Conservation (phyloP, 73 alveolate species). For the Stentor roeselii region DNA sequence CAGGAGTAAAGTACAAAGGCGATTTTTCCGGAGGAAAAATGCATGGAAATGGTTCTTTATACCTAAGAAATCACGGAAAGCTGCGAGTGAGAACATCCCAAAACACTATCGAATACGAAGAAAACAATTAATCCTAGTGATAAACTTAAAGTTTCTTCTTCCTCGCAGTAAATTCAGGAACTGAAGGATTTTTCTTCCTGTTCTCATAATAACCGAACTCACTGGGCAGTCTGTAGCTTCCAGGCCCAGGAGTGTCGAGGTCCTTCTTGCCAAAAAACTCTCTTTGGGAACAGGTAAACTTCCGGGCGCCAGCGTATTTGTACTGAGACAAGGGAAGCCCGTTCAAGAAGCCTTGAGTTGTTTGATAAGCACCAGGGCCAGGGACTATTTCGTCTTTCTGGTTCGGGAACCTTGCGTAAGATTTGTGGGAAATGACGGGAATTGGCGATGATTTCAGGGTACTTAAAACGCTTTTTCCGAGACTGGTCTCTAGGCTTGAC, state of each 20-base stretch:
- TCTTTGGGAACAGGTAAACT: neutral
- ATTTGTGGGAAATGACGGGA: neutral
- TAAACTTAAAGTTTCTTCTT: neutral
- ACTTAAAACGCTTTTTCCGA: neutral
- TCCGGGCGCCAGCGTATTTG: slow-evolving; percentile 30
- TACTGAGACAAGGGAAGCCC: slow-evolving; percentile 31
- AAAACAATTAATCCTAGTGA: too few relatives aligned
- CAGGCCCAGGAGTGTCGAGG: slow-evolving; percentile 83
- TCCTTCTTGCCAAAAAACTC: slow-evolving; percentile 20
- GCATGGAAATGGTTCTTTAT: too few relatives aligned
- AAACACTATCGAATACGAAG: too few relatives aligned
- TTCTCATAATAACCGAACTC: slow-evolving; percentile 82
- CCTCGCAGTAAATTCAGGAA: neutral
- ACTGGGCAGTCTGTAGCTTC: slow-evolving; percentile 73
- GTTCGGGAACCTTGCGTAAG: neutral
- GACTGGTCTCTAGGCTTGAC: neutral
- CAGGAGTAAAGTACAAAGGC: too few relatives aligned
- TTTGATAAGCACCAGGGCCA: slow-evolving; percentile 48
- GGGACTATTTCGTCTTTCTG: slow-evolving; percentile 28
- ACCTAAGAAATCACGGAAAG: too few relatives aligned
- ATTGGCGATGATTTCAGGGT: neutral
- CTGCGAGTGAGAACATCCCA: too few relatives aligned
- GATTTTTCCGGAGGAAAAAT: too few relatives aligned
- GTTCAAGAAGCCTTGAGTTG: slow-evolving; percentile 23
- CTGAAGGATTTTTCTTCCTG: neutral